These are phyloP conservation scores for Kwoniella europaea DNA, from an alignment of 768 basidiomycete species.

Conservation along the genomic window DNA sequence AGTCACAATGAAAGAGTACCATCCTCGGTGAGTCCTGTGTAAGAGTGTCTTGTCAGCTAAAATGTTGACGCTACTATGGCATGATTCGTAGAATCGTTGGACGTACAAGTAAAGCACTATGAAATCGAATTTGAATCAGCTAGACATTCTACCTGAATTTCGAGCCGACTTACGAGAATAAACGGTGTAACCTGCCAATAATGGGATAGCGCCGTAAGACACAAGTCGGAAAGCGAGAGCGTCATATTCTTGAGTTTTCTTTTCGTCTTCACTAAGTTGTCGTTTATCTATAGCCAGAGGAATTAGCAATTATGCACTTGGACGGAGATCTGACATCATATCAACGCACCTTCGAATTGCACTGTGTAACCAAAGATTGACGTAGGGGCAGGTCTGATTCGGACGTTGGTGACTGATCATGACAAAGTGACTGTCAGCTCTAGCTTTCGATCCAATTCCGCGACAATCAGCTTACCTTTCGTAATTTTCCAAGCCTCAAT, in stretches of 20 bases:
- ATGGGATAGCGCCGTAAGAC: conserved; percentile 82
- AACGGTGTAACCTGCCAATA: conserved; percentile 60
- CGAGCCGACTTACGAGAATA: conserved; percentile 53
- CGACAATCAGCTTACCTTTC: conserved; percentile 60
- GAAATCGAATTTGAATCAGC: no score
- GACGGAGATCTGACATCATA: background rate
- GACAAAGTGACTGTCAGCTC: conserved; percentile 38
- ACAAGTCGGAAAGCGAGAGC: conserved; percentile 93
- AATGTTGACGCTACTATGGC: background rate
- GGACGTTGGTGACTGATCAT: conserved; percentile 88
- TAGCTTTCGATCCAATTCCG: background rate
- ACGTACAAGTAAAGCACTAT: conserved; percentile 42
- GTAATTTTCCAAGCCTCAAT: conserved; percentile 87
- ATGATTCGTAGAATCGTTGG: background rate
- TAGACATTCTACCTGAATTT: background rate
- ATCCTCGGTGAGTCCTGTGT: conserved; percentile 83
- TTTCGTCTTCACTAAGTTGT: conserved; percentile 93
- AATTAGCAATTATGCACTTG: background rate
- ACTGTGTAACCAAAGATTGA: conserved; percentile 77
- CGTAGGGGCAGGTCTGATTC: conserved; percentile 67
- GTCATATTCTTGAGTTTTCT: conserved; percentile 96
- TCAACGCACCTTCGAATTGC: conserved; percentile 72
- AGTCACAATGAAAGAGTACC: conserved; percentile 95
- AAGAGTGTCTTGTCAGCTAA: conserved; percentile 49
- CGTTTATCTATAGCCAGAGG: conserved; percentile 73